Percentiles rank a stretch among this genome's conserved stretches.
Conservation (phyloP, 805 yeast genomes). For the Ogataea zsoltii region DNA sequence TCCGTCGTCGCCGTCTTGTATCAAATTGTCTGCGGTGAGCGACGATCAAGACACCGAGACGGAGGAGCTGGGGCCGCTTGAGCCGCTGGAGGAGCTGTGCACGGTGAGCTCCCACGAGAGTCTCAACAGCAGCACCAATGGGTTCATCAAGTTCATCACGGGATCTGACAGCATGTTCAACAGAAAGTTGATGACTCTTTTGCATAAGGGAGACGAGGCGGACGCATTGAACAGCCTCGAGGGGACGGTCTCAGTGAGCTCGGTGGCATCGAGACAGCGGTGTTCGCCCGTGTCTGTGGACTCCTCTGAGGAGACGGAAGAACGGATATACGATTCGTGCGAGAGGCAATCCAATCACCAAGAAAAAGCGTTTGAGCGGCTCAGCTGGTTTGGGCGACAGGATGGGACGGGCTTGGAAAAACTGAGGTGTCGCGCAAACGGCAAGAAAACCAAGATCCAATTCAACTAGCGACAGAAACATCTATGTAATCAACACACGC, state of each 20-base stretch:
- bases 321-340: background rate
- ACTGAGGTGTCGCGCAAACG: constrained; percentile 14
- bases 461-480: constrained; percentile 5
- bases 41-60: too few relatives aligned
- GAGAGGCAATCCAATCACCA: background rate
- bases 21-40: background rate
- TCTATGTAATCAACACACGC: constrained; percentile 5
- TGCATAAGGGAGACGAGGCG: constrained; percentile 12
- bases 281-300: too few relatives aligned
- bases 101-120: too few relatives aligned
- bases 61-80: too few relatives aligned
- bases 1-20: constrained; percentile 1
- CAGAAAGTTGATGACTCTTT: constrained; percentile 16
- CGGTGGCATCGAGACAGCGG: too few relatives aligned
- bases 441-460: constrained; percentile 14
- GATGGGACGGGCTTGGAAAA: constrained; percentile 13
- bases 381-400: constrained; percentile 5
- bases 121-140: constrained; percentile 1
- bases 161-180: constrained; percentile 21
- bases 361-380: constrained; percentile 1
- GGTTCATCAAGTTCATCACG: constrained; percentile 15
- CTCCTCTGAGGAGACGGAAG: too few relatives aligned
- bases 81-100: too few relatives aligned
- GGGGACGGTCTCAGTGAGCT: too few relatives aligned
- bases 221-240: too few relatives aligned